Conservation (phyloP, 1,284 basidiomycete species). For the Sporisorium exsertum region DNA sequence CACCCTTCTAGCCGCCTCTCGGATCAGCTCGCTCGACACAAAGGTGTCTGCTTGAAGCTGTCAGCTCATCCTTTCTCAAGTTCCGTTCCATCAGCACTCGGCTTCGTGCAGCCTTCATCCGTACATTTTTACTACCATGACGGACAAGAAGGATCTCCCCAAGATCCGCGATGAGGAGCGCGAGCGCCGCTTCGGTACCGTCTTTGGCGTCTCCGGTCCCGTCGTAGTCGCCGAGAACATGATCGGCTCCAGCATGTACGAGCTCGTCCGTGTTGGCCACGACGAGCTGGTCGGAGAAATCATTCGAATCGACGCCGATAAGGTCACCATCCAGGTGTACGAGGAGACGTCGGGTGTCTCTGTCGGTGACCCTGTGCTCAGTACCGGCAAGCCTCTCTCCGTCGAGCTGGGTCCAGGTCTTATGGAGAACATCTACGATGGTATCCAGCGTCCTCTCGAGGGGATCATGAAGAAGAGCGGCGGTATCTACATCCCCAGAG, state of each 20-base stretch:
- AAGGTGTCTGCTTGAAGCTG: background rate
- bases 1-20: background rate
- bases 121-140: slow-evolving; percentile 49
- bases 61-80: background rate
- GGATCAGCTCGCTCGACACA: background rate
- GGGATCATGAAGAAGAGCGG: slow-evolving; percentile 95
- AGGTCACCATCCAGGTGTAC: slow-evolving; percentile 98
- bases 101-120: slow-evolving; percentile 10
- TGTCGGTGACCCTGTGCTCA: slow-evolving; percentile 95
- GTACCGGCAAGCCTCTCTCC: slow-evolving; percentile 95
- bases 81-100: background rate
- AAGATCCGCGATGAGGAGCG: slow-evolving; percentile 69
- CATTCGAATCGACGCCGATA: slow-evolving; percentile 67
- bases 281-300: slow-evolving; percentile 69
- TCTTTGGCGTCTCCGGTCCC: slow-evolving; percentile 69
- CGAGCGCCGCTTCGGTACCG: slow-evolving; percentile 59
- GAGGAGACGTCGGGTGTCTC: slow-evolving; percentile 83
- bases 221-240: slow-evolving; percentile 69
- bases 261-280: slow-evolving; percentile 68
- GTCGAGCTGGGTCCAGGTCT: slow-evolving; percentile 97
- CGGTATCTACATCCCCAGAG: slow-evolving; percentile 92
- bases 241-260: slow-evolving; percentile 69
- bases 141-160: slow-evolving; percentile 65
- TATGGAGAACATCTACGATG: slow-evolving; percentile 97
- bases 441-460: slow-evolving; percentile 73